Base-by-base conservation (phyloP, 179 eudicot genomes). In the Gypsophila paniculata region DNA sequence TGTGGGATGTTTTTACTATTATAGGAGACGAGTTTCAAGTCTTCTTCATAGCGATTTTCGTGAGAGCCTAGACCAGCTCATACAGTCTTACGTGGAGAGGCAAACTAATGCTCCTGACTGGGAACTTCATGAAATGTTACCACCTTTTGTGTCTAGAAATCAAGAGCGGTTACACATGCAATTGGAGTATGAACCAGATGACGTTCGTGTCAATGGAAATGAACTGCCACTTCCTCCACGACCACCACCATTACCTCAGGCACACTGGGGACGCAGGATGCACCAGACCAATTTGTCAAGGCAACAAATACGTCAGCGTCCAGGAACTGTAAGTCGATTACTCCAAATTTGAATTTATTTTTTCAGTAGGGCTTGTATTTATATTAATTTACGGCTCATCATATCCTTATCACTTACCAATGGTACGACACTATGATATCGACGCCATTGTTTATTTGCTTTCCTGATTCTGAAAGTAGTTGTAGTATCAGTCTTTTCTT, bases 41-140 rank as follows among this genome's bases (percentile, higher is more conserved):
- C 97, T 94, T 80, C 97, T 94, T 71, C 90, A 86, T 21, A 94
- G 99, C 75, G 97, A 93, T 77, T 94, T 94, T 64, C 97, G 99
- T 26, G 97, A 88, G 86, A 94, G 93, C 81, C 74, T 94, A 53
- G 92, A 94, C 79, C 97, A 89, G 71, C 78, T 94, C 71, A 87
- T 94, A 70, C 96, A 87, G 78, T 90, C 99, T 61, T 94, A 94
- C 74, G 99, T 90, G 55, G 91, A 85, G 70, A 90, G 99, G 77
- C 96, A 88, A 82, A 84, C 85, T 64, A 86, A 81, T 72, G 76
- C 86, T 77, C 88, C 93, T 46, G 88, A 87, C 70, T 92, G 96
- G 97, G 96, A 90, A 76, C 82, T 85, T 66, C 95, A 85, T 68
- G 82, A 91, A 62, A 86, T 82, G 72, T 82, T 83, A 75, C 90